Evolutionary conservation across 768 basidiomycete species (phyloP).

Genomic region (Boletus subcaerulescens): DNA sequence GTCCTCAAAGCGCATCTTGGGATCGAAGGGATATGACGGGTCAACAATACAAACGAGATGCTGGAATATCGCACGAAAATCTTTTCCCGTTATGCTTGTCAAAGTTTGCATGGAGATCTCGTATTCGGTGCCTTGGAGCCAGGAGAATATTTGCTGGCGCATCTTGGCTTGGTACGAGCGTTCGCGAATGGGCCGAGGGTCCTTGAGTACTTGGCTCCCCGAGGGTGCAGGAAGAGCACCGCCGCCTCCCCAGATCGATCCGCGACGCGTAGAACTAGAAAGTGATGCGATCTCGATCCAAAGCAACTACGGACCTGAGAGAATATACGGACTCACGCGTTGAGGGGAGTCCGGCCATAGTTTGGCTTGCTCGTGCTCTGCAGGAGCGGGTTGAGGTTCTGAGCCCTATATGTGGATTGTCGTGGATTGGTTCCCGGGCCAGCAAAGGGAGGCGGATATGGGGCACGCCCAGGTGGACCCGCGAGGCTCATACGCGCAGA

Average conservation of each 20-base stretch:
- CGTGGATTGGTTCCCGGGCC: conserved; percentile 52
- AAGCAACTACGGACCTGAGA: conserved; percentile 1
- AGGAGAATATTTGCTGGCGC: conserved; percentile 73
- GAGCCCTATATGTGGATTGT: conserved; percentile 67
- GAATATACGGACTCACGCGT: conserved; percentile 43
- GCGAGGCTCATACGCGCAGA: conserved; percentile 68
- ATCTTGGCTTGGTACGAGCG: conserved; percentile 68
- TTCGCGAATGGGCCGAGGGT: conserved; percentile 77
- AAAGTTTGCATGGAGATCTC: conserved; percentile 69
- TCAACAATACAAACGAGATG: conserved; percentile 73
- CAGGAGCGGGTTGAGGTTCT: conserved; percentile 64
- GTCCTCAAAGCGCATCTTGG: conserved; percentile 67
- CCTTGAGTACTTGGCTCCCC: conserved; percentile 59
- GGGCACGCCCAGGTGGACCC: conserved; percentile 67
- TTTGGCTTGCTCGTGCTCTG: conserved; percentile 66
- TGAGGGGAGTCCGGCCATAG: conserved; percentile 72
- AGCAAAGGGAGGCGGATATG: conserved; percentile 37
- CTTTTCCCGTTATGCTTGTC: conserved; percentile 77
- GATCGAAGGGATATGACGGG: conserved; percentile 57
- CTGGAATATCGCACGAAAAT: conserved; percentile 83
- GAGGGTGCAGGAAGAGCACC: conserved; percentile 44
- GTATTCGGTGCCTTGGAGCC: conserved; percentile 62
- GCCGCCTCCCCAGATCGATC: conserved; percentile 69
- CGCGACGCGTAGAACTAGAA: conserved; percentile 64
- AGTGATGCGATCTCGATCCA: not conserved